These are phyloP conservation scores for Platismatia glauca DNA, from an alignment of 495 filamentous ascomycete species.

Conservation along the genomic window DNA sequence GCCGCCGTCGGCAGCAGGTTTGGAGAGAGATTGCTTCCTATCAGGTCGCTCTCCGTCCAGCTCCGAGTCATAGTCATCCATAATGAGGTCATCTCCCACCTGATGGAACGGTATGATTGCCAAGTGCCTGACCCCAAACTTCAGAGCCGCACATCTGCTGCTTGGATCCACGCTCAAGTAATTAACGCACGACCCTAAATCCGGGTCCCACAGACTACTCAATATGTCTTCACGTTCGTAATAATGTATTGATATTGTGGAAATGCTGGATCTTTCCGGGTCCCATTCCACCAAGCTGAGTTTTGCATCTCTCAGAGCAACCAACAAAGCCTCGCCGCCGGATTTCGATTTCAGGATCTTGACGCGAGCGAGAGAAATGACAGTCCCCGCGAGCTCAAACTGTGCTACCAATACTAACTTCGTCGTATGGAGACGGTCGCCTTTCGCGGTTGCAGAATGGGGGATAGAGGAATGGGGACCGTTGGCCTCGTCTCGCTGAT, in stretches of 20 bases:
- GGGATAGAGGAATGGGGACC: conserved; percentile 8
- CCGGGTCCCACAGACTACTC: conserved; percentile 63
- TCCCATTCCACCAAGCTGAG: conserved; percentile 94
- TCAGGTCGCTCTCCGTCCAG: conserved; percentile 47
- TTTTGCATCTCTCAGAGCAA: conserved; percentile 84
- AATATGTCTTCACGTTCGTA: conserved; percentile 88
- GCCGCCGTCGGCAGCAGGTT: conserved; percentile 45
- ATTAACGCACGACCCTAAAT: conserved; percentile 59
- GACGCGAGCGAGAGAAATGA: conserved; percentile 71
- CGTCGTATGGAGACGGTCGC: conserved; percentile 50
- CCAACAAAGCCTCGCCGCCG: conserved; percentile 75
- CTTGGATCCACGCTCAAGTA: conserved; percentile 82
- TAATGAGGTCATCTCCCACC: conserved; percentile 73
- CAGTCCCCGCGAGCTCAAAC: conserved; percentile 69
- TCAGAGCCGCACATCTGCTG: conserved; percentile 85
- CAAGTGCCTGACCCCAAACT: conserved; percentile 79
- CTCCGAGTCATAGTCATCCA: conserved; percentile 81
- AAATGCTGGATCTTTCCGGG: conserved; percentile 61
- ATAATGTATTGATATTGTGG: conserved; percentile 90
- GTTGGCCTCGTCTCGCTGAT: not conserved
- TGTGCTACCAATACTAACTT: conserved; percentile 84
- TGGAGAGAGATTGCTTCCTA: conserved; percentile 15
- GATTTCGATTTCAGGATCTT: conserved; percentile 59
- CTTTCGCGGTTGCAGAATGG: conserved; percentile 24
- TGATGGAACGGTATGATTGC: conserved; percentile 92